Conservation (phyloP, 495 filamentous ascomycete species). For the Pyronema omphalodes region DNA sequence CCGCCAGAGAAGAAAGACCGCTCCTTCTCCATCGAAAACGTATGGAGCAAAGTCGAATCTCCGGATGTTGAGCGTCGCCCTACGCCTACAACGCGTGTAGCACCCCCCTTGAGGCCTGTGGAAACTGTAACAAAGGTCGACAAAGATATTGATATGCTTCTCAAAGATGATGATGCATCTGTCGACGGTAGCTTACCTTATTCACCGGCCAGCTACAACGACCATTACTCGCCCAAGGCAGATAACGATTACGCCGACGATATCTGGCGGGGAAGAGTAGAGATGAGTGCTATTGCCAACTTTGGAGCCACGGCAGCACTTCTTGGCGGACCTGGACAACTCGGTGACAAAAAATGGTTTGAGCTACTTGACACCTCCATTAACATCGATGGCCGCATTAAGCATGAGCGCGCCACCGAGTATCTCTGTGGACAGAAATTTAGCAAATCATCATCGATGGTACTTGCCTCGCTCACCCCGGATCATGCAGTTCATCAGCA, state of each 20-base stretch:
- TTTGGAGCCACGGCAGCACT: constrained; percentile 63
- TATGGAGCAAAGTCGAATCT: constrained; percentile 36
- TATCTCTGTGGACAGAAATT: constrained; percentile 55
- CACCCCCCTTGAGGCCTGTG: constrained; percentile 31
- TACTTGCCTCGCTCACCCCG: constrained; percentile 36
- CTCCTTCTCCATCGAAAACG: constrained; percentile 36
- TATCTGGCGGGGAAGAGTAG: constrained; percentile 61
- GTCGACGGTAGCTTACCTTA: constrained; percentile 61
- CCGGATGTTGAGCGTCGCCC: constrained; percentile 28
- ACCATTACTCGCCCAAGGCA: constrained; percentile 32
- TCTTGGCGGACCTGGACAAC: constrained; percentile 60
- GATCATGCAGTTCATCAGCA: constrained; percentile 22
- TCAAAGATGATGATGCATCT: constrained; percentile 60
- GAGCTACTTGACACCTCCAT: constrained; percentile 50
- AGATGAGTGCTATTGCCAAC: constrained; percentile 57
- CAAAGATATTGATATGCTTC: constrained; percentile 73
- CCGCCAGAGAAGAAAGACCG: constrained; percentile 14
- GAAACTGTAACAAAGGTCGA: constrained; percentile 38
- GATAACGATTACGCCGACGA: constrained; percentile 18
- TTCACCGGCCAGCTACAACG: constrained; percentile 53
- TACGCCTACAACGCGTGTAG: constrained; percentile 20
- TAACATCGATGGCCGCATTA: constrained; percentile 67
- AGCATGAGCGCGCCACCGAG: constrained; percentile 57
- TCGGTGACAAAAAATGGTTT: constrained; percentile 43
- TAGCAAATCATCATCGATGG: constrained; percentile 18